Conservation (phyloP, 176 grass and related monocot genomes). For the Carex scoparia region DNA sequence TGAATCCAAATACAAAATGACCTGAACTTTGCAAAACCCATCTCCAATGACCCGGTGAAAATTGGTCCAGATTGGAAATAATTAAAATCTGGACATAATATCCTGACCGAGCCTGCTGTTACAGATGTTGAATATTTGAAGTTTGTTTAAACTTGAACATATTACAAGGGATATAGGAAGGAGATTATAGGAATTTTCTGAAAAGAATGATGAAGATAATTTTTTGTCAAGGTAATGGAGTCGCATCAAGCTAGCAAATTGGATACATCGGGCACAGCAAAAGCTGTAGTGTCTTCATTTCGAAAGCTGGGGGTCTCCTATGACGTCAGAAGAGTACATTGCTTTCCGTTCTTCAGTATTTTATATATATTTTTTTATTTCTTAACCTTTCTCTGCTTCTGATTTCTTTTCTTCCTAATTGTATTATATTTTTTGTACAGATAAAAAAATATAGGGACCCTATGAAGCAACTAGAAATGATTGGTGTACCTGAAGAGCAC, state of each 20-base stretch:
- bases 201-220: neutral
- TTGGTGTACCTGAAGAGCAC: constrained; percentile 87
- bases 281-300: constrained; percentile 68
- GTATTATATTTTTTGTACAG: constrained; percentile 25
- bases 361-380: neutral
- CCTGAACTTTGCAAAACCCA: neutral
- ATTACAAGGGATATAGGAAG: neutral
- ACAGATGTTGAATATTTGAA: neutral
- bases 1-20: constrained; percentile 1
- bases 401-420: constrained; percentile 19
- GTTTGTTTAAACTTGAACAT: neutral
- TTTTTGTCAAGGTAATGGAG: constrained; percentile 60
- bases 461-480: constrained; percentile 77
- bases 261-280: constrained; percentile 72
- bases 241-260: constrained; percentile 81
- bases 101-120: neutral
- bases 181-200: neutral
- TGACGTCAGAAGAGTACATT: constrained; percentile 53
- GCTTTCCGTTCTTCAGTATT: neutral
- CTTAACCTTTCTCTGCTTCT: neutral
- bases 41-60: neutral
- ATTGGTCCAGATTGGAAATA: neutral
- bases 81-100: neutral
- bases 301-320: constrained; percentile 59
- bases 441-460: constrained; percentile 67